These are phyloP conservation scores for Labyrinthula sp. DNA, from an alignment of 352 stramenopile species.

Conservation along the genomic window DNA sequence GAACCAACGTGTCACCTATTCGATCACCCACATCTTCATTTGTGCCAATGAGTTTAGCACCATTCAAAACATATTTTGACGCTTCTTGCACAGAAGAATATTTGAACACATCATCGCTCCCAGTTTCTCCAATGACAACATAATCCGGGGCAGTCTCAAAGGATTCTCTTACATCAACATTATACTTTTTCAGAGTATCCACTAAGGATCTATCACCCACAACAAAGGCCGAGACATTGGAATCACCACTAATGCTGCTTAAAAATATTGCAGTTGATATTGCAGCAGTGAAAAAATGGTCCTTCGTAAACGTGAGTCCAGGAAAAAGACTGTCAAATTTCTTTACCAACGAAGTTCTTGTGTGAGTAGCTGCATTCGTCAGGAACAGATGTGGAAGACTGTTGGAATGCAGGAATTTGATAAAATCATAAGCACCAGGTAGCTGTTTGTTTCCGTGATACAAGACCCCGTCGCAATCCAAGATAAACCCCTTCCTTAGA, in stretches of 20 bases:
- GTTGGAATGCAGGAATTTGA: constrained; percentile 17
- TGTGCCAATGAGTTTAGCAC: constrained; percentile 25
- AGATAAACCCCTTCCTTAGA: constrained; percentile 22
- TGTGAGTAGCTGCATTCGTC: constrained; percentile 30
- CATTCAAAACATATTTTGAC: constrained; percentile 9
- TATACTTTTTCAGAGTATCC: constrained; percentile 17
- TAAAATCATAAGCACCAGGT: constrained; percentile 16
- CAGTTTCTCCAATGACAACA: constrained; percentile 25
- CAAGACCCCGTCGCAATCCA: constrained; percentile 31
- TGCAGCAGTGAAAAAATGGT: constrained; percentile 25
- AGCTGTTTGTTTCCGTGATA: constrained; percentile 26
- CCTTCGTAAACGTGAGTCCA: constrained; percentile 6
- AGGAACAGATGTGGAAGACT: constrained; percentile 27
- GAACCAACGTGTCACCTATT: constrained; percentile 18
- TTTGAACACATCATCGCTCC: constrained; percentile 23
- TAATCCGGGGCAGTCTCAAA: constrained; percentile 27
- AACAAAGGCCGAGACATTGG: constrained; percentile 21
- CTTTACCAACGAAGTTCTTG: constrained; percentile 2
- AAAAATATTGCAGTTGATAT: constrained; percentile 27
- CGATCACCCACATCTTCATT: constrained; percentile 29
- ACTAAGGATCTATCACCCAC: constrained; percentile 21
- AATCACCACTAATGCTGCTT: constrained; percentile 7
- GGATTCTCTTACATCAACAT: constrained; percentile 1
- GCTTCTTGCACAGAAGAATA: constrained; percentile 5
- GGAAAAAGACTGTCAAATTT: constrained; percentile 29